Evolutionary conservation across 805 yeast genomes (phyloP).

Genomic region (Hanseniaspora guilliermondii): DNA sequence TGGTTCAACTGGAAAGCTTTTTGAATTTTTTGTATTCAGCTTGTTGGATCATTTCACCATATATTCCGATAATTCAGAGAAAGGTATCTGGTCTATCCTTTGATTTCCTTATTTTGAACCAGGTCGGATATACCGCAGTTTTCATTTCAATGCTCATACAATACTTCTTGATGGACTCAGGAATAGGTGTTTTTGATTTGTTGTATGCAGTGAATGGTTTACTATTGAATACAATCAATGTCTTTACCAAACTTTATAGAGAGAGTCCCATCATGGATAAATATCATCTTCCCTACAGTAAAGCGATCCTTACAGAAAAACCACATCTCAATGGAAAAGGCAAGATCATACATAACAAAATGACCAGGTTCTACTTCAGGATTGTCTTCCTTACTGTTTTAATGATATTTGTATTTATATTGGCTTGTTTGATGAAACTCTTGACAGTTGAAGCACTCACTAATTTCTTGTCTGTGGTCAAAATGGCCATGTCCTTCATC

Average conservation of each 20-base stretch:
- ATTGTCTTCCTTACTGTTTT: constrained; percentile 17
- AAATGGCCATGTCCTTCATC: constrained; percentile 37
- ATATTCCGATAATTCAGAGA: background rate
- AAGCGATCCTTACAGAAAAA: background rate
- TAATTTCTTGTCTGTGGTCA: constrained; percentile 25
- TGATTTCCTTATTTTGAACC: constrained; percentile 37
- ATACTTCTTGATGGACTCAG: constrained; percentile 22
- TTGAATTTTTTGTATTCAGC: background rate
- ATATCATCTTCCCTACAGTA: background rate
- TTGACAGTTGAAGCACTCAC: constrained; percentile 19
- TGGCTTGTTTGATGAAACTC: constrained; percentile 17
- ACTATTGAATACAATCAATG: constrained; percentile 28
- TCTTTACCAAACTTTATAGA: background rate
- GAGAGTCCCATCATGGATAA: background rate
- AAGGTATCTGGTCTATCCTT: constrained; percentile 34
- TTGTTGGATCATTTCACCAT: constrained; percentile 5
- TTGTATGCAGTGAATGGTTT: constrained; percentile 39
- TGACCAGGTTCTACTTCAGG: constrained; percentile 20
- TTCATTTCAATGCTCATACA: constrained; percentile 34
- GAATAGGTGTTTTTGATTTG: constrained; percentile 36
- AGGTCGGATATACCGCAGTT: constrained; percentile 37
- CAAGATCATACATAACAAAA: constrained; percentile 17
- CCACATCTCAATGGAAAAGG: background rate
- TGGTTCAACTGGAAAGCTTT: background rate
- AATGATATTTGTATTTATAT: constrained; percentile 16